Conservation (phyloP, 495 filamentous ascomycete species). For the Neurospora sp. region DNA sequence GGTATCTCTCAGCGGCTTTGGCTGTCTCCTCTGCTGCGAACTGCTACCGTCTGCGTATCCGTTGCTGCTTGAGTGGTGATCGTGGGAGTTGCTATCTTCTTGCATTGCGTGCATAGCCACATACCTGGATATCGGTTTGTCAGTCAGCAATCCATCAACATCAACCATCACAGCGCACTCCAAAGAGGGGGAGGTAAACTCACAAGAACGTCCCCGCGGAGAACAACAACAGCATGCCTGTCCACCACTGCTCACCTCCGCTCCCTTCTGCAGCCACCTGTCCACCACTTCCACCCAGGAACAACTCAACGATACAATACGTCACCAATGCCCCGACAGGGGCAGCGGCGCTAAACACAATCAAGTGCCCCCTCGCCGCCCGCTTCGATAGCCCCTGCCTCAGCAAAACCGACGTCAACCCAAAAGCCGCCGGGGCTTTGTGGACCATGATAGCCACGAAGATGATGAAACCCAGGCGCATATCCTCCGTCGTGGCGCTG, state of each 20-base stretch:
- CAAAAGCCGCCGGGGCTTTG: conserved; percentile 94
- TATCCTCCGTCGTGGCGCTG: conserved; percentile 59
- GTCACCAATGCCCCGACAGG: conserved; percentile 78
- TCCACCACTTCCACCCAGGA: conserved; percentile 48
- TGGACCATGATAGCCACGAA: conserved; percentile 96
- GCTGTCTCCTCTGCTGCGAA: conserved; percentile 38
- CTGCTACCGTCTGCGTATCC: conserved; percentile 54
- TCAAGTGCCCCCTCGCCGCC: conserved; percentile 70
- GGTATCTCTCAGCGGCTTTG: conserved; percentile 50
- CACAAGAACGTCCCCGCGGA: conserved; percentile 93
- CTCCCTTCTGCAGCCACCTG: conserved; percentile 4
- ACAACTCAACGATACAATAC: conserved; percentile 63
- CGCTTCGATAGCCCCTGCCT: conserved; percentile 84
- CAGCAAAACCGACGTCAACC: conserved; percentile 76
- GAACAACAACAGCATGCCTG: conserved; percentile 83
- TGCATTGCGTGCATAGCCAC: conserved; percentile 99
- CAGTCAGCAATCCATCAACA: neutral
- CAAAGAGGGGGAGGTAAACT: conserved; percentile 23
- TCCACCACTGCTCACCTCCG: conserved; percentile 59
- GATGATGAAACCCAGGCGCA: conserved; percentile 72
- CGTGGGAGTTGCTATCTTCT: conserved; percentile 51
- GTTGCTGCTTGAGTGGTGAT: conserved; percentile 45
- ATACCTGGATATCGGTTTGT: conserved; percentile 49
- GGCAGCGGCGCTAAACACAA: conserved; percentile 86
- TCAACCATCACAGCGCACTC: neutral